Percentiles rank a stretch among this genome's conserved stretches.
Evolutionary conservation across 2,329 filamentous ascomycete genomes (phyloP).

Genomic region (Bipolaris cookei): DNA sequence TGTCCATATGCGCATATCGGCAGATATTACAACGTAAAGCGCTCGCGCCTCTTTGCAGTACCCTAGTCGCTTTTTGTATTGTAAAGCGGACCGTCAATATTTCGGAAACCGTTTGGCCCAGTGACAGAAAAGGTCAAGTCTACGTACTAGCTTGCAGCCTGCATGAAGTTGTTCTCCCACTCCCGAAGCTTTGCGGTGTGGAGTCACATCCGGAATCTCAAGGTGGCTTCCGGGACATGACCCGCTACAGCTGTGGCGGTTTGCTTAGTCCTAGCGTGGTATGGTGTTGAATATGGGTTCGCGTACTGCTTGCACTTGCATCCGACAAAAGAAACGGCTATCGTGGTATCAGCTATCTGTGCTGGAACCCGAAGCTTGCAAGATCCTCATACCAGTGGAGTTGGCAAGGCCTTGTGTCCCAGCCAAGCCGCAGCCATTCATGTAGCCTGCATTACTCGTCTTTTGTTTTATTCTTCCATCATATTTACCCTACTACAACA

Average conservation of each 20-base stretch:
- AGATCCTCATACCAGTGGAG: not conserved
- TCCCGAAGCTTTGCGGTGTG: conserved; percentile 1
- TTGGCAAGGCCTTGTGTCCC: not conserved
- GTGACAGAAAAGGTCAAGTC: not conserved
- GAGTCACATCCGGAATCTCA: conserved; percentile 9
- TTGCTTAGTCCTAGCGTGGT: not conserved
- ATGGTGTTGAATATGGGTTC: not conserved
- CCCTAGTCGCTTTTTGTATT: not conserved
- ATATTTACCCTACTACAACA: not conserved
- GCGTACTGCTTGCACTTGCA: not conserved
- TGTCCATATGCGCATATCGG: not conserved
- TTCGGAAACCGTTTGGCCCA: conserved; percentile 9
- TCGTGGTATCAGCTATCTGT: not conserved
- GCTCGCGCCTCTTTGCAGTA: conserved; percentile 1
- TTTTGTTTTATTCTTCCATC: not conserved
- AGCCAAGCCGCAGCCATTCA: not conserved
- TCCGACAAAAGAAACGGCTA: not conserved
- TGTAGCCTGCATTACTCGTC: not conserved
- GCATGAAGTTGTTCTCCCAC: not conserved
- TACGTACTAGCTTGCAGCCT: conserved; percentile 6
- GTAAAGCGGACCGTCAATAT: conserved; percentile 3
- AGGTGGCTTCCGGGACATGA: conserved; percentile 2
- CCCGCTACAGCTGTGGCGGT: not conserved
- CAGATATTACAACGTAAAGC: not conserved
- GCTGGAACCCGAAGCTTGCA: not conserved